phyloP scores from a whole-genome alignment of 2,329 filamentous ascomycete species.

The Ophiostoma australiae region DNA sequence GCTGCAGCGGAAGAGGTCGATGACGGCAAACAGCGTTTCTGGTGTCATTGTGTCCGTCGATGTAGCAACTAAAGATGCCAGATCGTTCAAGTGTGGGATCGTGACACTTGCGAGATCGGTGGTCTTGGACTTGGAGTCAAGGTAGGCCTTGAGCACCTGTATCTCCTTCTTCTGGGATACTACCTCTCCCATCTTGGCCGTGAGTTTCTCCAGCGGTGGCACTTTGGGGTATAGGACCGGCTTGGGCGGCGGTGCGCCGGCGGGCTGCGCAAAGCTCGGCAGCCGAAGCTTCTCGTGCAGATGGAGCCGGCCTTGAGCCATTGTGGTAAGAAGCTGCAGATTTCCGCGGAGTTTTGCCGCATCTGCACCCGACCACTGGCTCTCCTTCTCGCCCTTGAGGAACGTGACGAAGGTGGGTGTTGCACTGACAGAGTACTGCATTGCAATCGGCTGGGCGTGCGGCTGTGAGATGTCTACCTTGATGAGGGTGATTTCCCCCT shows the following conservation, averaged over 20 bases:
- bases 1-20: conserved; percentile 79
- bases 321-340: conserved; percentile 66
- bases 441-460: conserved; percentile 55
- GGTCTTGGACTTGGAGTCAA: conserved; percentile 56
- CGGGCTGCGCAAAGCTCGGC: conserved; percentile 61
- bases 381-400: conserved; percentile 66
- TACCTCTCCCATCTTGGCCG: conserved; percentile 65
- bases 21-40: conserved; percentile 68
- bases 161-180: conserved; percentile 52
- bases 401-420: conserved; percentile 91
- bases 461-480: conserved; percentile 70
- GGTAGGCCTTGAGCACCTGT: conserved; percentile 62
- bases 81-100: conserved; percentile 64
- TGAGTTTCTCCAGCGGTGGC: conserved; percentile 76
- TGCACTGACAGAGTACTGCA: conserved; percentile 62
- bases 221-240: conserved; percentile 71
- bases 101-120: conserved; percentile 55
- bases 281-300: conserved; percentile 67
- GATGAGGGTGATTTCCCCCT: conserved; percentile 64
- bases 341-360: conserved; percentile 63
- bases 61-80: conserved; percentile 57
- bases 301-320: conserved; percentile 65
- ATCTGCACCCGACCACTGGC: conserved; percentile 77
- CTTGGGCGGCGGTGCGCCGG: conserved; percentile 39
- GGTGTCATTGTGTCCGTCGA: conserved; percentile 53